Evolutionary conservation across 371 early-diverging fungal genomes (phyloP), one percentile per base, ranked within the genome.

Genomic region (Circinella umbellata): DNA sequence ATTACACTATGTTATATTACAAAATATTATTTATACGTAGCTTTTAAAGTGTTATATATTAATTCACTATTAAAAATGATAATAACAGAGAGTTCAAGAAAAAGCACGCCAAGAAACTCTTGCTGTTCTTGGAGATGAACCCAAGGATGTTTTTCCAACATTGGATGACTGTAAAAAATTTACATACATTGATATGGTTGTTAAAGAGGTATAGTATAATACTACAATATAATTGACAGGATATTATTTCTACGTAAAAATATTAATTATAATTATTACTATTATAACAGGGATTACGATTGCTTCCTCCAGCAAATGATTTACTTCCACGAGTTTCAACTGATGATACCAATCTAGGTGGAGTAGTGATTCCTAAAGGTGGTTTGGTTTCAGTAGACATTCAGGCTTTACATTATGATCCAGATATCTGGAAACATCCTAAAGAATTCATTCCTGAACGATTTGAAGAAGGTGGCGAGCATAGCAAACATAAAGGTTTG

Each of bases 221-320:
- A n/a, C 7, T 27, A 64, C 8, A 37, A 51, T 35, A 51, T 51
- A 51, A 36, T 39, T 17, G 36, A 11, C 11, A 38, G 53, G 4
- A 18, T 49, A 46, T 35, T 57, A 67, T 75, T n/a, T 53, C 9
- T 27, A 27, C 27, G 27, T 27, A n/a, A n/a, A n/a, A n/a, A n/a
- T n/a, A 27, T 27, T 27, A 27, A 27, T 27, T 27, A 27, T 27
- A 27, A 27, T 27, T 2, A 27, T 27, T 27, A 27, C 27, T 27
- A 27, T 27, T 34, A 67, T 76, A 63, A 5, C 37, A 84, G 76
- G 75, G 77, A 0, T 64, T 83, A 64, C 79, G 65, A 48, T 3
- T 64, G 5, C 35, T 51, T 51, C 53, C 65, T 18, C 69, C 71
- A 38, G 72, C 65, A 14, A 36, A 37, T n/a, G 61, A 46, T 42